Percentiles rank a stretch among this genome's conserved stretches.
These are phyloP conservation scores for Prunus armeniaca DNA, from an alignment of 306 rosid species.

Conservation along the genomic window DNA sequence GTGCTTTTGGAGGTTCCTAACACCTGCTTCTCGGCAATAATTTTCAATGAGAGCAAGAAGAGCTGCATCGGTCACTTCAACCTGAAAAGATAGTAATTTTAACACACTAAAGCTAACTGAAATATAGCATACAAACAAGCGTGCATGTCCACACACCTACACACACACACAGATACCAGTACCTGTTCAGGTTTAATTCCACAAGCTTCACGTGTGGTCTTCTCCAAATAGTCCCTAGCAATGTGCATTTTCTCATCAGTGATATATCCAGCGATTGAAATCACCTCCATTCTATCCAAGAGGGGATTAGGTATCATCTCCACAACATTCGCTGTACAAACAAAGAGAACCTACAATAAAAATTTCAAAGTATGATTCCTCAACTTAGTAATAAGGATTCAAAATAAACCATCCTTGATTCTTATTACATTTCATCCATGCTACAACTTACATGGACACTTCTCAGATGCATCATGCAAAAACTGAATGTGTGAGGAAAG, in stretches of 20 bases:
- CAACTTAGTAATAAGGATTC: neutral
- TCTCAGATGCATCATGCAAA: neutral
- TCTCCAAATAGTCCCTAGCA: slow-evolving; percentile 94
- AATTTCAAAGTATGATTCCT: slow-evolving; percentile 25
- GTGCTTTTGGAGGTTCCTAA: slow-evolving; percentile 90
- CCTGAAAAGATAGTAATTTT: slow-evolving; percentile 41
- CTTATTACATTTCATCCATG: neutral
- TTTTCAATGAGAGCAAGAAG: slow-evolving; percentile 80
- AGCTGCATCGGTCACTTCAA: slow-evolving; percentile 83
- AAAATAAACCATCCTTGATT: neutral
- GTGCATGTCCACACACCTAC: neutral
- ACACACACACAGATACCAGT: slow-evolving; percentile 4
- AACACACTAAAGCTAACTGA: neutral
- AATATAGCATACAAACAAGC: neutral
- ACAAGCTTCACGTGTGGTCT: slow-evolving; percentile 78
- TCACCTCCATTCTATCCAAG: slow-evolving; percentile 94
- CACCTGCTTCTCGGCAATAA: slow-evolving; percentile 91
- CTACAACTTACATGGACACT: neutral
- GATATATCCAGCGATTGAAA: slow-evolving; percentile 86
- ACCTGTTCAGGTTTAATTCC: slow-evolving; percentile 91
- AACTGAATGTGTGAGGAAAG: neutral
- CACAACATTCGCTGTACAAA: slow-evolving; percentile 91
- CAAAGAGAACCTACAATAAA: slow-evolving; percentile 90
- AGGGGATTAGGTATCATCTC: slow-evolving; percentile 95
- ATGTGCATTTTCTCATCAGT: slow-evolving; percentile 98